Base-by-base conservation (phyloP, 441 rosid genomes). In the Hypseocharis bilobata region DNA sequence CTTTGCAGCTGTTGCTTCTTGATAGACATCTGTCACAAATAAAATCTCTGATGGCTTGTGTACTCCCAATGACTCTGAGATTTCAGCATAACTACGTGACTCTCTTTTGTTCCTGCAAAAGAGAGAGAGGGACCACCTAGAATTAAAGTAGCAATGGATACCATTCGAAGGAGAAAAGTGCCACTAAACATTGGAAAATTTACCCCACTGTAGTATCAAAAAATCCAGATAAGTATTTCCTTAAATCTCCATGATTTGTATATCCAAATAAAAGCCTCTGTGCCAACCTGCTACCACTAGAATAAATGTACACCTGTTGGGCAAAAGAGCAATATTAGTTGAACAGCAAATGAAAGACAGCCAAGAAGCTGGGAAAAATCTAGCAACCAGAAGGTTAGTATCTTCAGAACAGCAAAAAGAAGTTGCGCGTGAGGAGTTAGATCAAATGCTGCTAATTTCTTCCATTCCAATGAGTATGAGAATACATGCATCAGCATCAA, bases 251-350 rank as follows among this genome's bases (percentile, higher is more conserved):
- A 42, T 77, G 71, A 63, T 80, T 82, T 58, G 97, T 84, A 62
- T 87, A 77, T 40, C 98, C 96, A 70, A 90, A 91, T 60, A 93
- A 44, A 64, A 88, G 95, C 82, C 96, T 84, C 66, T 88, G 98
- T 11, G 97, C 89, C 81, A 93, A 78, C 70, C 98, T 82, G 81
- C 98, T 91, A 52, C 98, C 96, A 54, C 95, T 93, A 52, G 96
- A 93, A 81, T 93, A 93, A 73, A 93, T 88, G 75, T 91, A 93
- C 3, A 88, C 86, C 98, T 91, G 80, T 65, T 44, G 30, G 68
- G 45, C 47, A 52, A 64, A 8, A 60, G 5, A 49, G 29, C 23
- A 36, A 44, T 17, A 11, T 17, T 62, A 63, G 62, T 40, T 38
- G 55, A 38, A 36, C 36, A 0, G 61, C 40, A 52, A 60, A 62